Evolutionary conservation across 768 basidiomycete genomes (phyloP).

Genomic region (Amanita rimosa): DNA sequence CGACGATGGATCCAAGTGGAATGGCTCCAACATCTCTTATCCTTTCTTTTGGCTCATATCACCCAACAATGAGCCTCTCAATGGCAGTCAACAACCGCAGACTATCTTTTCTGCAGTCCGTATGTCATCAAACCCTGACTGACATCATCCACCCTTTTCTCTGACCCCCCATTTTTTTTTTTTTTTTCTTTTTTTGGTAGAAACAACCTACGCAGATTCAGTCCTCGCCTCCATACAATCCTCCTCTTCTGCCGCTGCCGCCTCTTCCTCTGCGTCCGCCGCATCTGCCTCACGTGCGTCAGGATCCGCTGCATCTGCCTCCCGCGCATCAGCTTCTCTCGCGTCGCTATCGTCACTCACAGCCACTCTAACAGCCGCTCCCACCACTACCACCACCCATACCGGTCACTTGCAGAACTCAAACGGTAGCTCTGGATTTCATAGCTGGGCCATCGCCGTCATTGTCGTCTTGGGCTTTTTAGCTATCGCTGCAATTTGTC

Average conservation of each 20-base stretch:
- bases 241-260: slow-evolving; percentile 23
- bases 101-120: slow-evolving; percentile 73
- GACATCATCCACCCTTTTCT: not conserved
- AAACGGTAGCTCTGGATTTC: slow-evolving; percentile 37
- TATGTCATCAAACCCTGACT: slow-evolving; percentile 31
- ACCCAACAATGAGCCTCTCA: slow-evolving; percentile 40
- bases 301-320: slow-evolving; percentile 17
- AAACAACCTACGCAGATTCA: slow-evolving; percentile 68
- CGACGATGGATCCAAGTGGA: slow-evolving; percentile 32
- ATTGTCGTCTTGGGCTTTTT: slow-evolving; percentile 80
- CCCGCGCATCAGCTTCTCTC: slow-evolving; percentile 28
- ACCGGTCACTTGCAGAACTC: slow-evolving; percentile 37
- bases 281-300: slow-evolving; percentile 24
- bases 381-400: slow-evolving; percentile 4
- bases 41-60: slow-evolving; percentile 75
- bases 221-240: slow-evolving; percentile 47
- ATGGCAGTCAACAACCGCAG: slow-evolving; percentile 52
- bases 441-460: slow-evolving; percentile 87
- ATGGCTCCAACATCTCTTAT: slow-evolving; percentile 43
- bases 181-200: no score
- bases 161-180: slow-evolving; percentile 6
- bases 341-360: slow-evolving; percentile 36
- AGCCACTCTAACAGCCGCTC: slow-evolving; percentile 11
- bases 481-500: slow-evolving; percentile 59
- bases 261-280: slow-evolving; percentile 21